Percentiles rank a stretch among this genome's conserved stretches.
phyloP scores from a whole-genome alignment of 129 eudicot genomes.

The Gnaphalium uliginosum region DNA sequence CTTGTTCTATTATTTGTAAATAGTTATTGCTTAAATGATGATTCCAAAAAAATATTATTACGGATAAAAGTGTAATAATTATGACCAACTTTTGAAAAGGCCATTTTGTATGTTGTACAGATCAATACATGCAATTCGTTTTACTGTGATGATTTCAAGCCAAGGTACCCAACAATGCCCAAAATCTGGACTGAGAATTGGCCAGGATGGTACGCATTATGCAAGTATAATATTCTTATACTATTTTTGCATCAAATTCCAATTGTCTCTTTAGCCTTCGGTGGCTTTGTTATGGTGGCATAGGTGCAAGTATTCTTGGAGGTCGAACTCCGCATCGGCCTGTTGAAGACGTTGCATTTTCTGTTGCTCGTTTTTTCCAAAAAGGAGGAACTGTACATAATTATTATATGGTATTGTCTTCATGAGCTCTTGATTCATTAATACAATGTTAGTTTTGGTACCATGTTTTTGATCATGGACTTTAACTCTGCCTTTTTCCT shows the following conservation, averaged over 20 bases:
- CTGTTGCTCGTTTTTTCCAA: conserved; percentile 94
- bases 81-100: too few species aligned
- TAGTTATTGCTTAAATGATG: too few species aligned
- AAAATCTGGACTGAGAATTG: conserved; percentile 96
- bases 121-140: conserved; percentile 95
- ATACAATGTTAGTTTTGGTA: not conserved
- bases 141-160: conserved; percentile 77
- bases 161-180: conserved; percentile 66
- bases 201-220: conserved; percentile 82
- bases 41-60: too few species aligned
- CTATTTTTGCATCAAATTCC: not conserved
- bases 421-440: conserved; percentile 3
- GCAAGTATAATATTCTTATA: not conserved
- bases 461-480: not conserved
- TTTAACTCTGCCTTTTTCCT: not conserved
- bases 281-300: conserved; percentile 14
- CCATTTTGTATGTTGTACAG: conserved; percentile 44
- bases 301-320: conserved; percentile 96
- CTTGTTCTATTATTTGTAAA: too few species aligned
- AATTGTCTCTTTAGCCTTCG: not conserved
- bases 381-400: conserved; percentile 93
- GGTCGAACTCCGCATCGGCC: conserved; percentile 92
- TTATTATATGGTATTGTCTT: conserved; percentile 77
- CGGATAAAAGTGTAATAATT: not conserved
- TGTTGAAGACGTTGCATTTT: conserved; percentile 87